Percentiles rank a stretch among this genome's conserved stretches.
phyloP scores from a whole-genome alignment of 176 grass and related monocot genomes.

The Cenchrus fungigraminus region DNA sequence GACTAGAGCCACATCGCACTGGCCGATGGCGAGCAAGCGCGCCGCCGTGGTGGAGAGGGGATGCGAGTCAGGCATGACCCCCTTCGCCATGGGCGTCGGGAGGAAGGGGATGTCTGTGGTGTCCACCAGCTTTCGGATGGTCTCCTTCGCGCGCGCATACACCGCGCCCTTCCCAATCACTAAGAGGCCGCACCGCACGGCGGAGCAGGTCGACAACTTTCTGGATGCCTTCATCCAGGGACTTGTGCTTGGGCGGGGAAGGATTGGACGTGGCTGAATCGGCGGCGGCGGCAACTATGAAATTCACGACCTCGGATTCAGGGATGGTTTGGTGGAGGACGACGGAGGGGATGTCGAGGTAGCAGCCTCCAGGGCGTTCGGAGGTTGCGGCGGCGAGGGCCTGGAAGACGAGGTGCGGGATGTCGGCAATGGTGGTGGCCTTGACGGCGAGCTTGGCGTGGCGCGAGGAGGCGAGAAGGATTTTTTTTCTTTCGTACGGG shows the following conservation, averaged over 20 bases:
- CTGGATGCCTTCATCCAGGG: conserved; percentile 48
- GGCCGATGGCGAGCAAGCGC: conserved; percentile 73
- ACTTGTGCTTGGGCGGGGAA: conserved; percentile 36
- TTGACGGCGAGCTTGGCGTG: conserved; percentile 72
- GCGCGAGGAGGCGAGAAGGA: too few species aligned
- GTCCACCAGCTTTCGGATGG: conserved; percentile 77
- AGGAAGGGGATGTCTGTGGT: conserved; percentile 85
- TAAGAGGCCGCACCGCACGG: conserved; percentile 67
- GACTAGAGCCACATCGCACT: conserved; percentile 81
- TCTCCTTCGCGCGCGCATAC: conserved; percentile 64
- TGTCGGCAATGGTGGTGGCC: conserved; percentile 64
- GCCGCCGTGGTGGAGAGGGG: conserved; percentile 81
- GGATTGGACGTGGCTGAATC: conserved; percentile 32
- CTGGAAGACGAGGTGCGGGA: conserved; percentile 75
- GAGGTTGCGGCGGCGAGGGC: conserved; percentile 58
- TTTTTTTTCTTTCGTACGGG: too few species aligned
- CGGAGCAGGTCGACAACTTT: conserved; percentile 63
- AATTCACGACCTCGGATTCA: conserved; percentile 53
- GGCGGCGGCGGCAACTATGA: conserved; percentile 44
- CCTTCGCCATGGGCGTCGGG: conserved; percentile 95
- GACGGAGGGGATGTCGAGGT: conserved; percentile 86
- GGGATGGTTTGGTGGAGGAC: conserved; percentile 89
- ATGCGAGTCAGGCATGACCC: conserved; percentile 74
- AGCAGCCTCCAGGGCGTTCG: conserved; percentile 81
- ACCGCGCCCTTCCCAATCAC: conserved; percentile 91